phyloP scores from a whole-genome alignment of 352 stramenopile genomes.

The Elongisporangium senticosum region DNA sequence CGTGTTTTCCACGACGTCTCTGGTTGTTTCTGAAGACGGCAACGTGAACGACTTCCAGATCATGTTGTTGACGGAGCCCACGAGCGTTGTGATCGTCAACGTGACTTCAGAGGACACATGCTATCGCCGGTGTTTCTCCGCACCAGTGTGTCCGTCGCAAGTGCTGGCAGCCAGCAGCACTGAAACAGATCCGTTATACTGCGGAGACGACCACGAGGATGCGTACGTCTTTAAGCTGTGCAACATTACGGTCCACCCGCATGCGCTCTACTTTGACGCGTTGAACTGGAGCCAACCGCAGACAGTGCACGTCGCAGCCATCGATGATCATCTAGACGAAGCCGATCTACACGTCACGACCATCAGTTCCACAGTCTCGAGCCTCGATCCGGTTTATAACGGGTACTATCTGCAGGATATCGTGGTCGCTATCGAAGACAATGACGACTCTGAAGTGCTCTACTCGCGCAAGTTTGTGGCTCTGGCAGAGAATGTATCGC shows the following conservation, averaged over 20 bases:
- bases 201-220: conserved; percentile 11
- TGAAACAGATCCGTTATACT: conserved; percentile 1
- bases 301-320: conserved; percentile 58
- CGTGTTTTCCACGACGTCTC: conserved; percentile 58
- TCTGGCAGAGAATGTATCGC: conserved; percentile 21
- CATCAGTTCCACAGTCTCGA: conserved; percentile 37
- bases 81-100: conserved; percentile 29
- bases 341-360: conserved; percentile 51
- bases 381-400: conserved; percentile 55
- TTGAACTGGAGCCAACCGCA: conserved; percentile 57
- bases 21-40: conserved; percentile 60
- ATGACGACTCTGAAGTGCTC: conserved; percentile 38
- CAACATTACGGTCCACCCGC: conserved; percentile 57
- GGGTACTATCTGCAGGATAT: conserved; percentile 51
- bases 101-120: conserved; percentile 47
- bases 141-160: conserved; percentile 29
- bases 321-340: conserved; percentile 70
- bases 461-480: conserved; percentile 42
- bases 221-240: conserved; percentile 25
- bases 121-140: conserved; percentile 41
- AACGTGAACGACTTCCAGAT: conserved; percentile 74
- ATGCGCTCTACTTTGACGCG: conserved; percentile 39
- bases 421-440: conserved; percentile 62
- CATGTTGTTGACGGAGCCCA: conserved; percentile 59
- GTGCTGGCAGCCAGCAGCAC: conserved; percentile 2